phyloP scores from a whole-genome alignment of 2,329 filamentous ascomycete genomes.

The Westerdykella ornata region DNA sequence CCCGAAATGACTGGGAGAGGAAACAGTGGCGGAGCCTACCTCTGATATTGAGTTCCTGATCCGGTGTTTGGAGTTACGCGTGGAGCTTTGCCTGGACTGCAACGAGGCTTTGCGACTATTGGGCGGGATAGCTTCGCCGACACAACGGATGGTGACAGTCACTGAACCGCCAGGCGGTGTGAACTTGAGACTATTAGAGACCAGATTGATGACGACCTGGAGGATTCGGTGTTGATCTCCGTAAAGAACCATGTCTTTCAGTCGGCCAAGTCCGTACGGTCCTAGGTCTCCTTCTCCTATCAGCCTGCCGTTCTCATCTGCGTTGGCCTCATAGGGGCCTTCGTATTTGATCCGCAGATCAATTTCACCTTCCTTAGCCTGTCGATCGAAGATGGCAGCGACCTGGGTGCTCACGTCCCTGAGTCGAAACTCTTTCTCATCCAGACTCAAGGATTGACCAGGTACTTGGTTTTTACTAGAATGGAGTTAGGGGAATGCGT shows the following conservation, averaged over 20 bases:
- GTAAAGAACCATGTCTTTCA: conserved; percentile 83
- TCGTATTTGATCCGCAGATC: conserved; percentile 66
- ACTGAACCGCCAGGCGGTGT: conserved; percentile 72
- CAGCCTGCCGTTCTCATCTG: conserved; percentile 34
- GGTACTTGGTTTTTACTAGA: conserved; percentile 77
- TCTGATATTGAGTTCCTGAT: conserved; percentile 29
- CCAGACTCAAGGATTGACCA: conserved; percentile 71
- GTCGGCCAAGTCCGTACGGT: conserved; percentile 57
- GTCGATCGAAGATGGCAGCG: conserved; percentile 80
- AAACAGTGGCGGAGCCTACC: conserved; percentile 22
- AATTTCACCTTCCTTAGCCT: conserved; percentile 73
- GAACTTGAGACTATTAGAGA: conserved; percentile 89
- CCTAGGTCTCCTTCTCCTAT: conserved; percentile 52
- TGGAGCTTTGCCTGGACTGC: conserved; percentile 38
- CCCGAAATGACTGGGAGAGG: conserved; percentile 23
- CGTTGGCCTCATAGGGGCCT: conserved; percentile 41
- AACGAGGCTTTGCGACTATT: conserved; percentile 43
- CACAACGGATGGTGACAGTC: conserved; percentile 66
- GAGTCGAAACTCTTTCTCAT: conserved; percentile 78
- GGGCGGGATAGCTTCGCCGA: conserved; percentile 50
- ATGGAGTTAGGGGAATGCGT: background rate
- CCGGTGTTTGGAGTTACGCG: conserved; percentile 30
- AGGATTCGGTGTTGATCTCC: conserved; percentile 89
- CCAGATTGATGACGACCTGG: conserved; percentile 88
- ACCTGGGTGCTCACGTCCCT: conserved; percentile 80